Evolutionary conservation across 306 rosid species (phyloP), one percentile per base, ranked within the genome.

Genomic region (Prunus fruticosa): DNA sequence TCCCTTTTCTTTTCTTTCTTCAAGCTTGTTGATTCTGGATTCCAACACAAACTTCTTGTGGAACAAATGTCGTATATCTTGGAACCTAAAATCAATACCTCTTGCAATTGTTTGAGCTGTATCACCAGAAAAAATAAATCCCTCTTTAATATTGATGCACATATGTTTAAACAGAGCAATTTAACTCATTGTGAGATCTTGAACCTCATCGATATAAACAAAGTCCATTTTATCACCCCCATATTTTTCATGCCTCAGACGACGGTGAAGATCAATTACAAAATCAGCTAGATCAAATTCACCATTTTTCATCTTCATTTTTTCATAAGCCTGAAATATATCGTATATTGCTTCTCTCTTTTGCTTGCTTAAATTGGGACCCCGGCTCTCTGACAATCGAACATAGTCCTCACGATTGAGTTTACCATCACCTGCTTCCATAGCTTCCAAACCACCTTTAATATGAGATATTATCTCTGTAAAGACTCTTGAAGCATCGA

Each of bases 61-160:
- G 58, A 92, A 92, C n/a, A 92, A 81, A 58, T 80, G 69, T 52
- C 82, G 74, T 63, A 92, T 90, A 63, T 92, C 96, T 64, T 92
- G 92, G 70, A 92, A 90, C 58, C 96, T 81, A 57, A 92, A 90
- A 81, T 92, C 92, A 70, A 92, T 87, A n/a, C 96, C 97, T 74
- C 92, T 90, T 47, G 97, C 96, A 64, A 92, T 90, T 0, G 97
- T 90, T 43, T 92, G 97, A 2, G 97, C 96, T 1, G 97, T 90
- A 73, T 92, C 97, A n/a, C 97, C 93, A 8, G 93, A 87, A 71
- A 92, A 92, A 51, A 92, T 92, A 77, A 92, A 92, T 5, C 97
- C 97, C 67, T 90, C 96, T 32, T 92, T 91, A 0, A 88, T 84
- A 84, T 92, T 76, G 43, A 38, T 38, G 81, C 97, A 84, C 25